Percentiles rank a stretch among this genome's conserved stretches.
Conservation (phyloP, 1,284 basidiomycete genomes). For the Ceratobasidium sp. region DNA sequence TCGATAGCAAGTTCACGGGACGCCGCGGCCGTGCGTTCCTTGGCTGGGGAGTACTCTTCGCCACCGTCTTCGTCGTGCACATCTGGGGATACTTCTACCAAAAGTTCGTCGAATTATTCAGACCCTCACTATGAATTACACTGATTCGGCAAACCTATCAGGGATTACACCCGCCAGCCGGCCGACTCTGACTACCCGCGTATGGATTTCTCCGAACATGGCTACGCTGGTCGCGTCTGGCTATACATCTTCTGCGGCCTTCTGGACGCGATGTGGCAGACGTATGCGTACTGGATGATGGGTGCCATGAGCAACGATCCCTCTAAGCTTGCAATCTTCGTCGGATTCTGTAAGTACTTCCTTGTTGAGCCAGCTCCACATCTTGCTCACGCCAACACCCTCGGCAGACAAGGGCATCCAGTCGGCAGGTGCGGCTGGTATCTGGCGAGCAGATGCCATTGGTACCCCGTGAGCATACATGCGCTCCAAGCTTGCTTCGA, state of each 20-base stretch:
- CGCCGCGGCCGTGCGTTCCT: constrained; percentile 74
- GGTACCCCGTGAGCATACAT: constrained; percentile 58
- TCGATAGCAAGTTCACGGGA: constrained; percentile 67
- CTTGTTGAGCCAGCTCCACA: not conserved
- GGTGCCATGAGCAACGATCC: constrained; percentile 73
- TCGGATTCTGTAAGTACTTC: constrained; percentile 63
- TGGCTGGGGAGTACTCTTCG: constrained; percentile 71
- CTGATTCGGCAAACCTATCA: constrained; percentile 52
- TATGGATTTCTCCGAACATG: constrained; percentile 68
- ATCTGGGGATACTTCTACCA: constrained; percentile 80
- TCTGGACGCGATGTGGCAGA: constrained; percentile 73
- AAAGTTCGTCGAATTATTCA: constrained; percentile 59
- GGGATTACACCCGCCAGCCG: constrained; percentile 69
- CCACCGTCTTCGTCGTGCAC: constrained; percentile 74
- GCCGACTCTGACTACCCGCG: constrained; percentile 56
- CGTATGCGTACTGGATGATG: constrained; percentile 69
- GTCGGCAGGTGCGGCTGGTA: constrained; percentile 67
- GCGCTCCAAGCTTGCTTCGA: not conserved
- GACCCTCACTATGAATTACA: not conserved
- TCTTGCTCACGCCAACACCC: not conserved
- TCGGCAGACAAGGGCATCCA: constrained; percentile 68
- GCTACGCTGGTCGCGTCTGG: constrained; percentile 67
- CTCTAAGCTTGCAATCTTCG: constrained; percentile 69
- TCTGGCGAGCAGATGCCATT: constrained; percentile 66
- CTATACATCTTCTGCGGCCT: constrained; percentile 74